Percentiles rank a stretch among this genome's conserved stretches.
Evolutionary conservation across 1,284 basidiomycete genomes (phyloP).

Genomic region (Malassezia caprae): DNA sequence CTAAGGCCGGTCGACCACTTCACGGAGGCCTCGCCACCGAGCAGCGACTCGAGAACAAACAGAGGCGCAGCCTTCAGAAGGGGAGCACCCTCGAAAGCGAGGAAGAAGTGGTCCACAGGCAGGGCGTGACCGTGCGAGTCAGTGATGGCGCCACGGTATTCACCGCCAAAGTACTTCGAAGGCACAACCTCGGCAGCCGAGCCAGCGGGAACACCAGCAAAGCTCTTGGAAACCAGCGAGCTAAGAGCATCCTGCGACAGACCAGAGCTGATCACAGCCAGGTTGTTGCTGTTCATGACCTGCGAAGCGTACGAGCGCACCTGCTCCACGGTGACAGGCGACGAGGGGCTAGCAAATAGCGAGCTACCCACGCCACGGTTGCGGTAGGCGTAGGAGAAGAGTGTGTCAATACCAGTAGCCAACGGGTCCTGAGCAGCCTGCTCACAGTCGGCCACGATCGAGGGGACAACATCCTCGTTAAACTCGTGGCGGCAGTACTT

Average conservation of each 20-base stretch:
- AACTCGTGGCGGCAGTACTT: conserved; percentile 42
- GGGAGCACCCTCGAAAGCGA: conserved; percentile 41
- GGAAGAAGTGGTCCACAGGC: conserved; percentile 39
- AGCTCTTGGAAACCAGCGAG: conserved; percentile 31
- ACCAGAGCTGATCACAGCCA: conserved; percentile 42
- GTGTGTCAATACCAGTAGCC: conserved; percentile 34
- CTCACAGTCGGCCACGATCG: conserved; percentile 33
- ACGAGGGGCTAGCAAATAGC: conserved; percentile 39
- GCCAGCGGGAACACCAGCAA: conserved; percentile 25
- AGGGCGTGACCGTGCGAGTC: conserved; percentile 34
- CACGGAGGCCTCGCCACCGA: conserved; percentile 40
- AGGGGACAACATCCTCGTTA: conserved; percentile 43
- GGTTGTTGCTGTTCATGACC: conserved; percentile 22
- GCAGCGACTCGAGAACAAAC: conserved; percentile 38
- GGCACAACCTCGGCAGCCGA: conserved; percentile 20
- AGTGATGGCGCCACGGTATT: conserved; percentile 35
- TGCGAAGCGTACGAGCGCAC: conserved; percentile 37
- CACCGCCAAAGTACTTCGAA: conserved; percentile 47
- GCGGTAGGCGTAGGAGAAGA: conserved; percentile 45
- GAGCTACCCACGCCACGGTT: conserved; percentile 40
- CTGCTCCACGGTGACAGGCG: conserved; percentile 33
- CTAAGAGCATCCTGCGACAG: conserved; percentile 29
- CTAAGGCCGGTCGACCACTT: conserved; percentile 43
- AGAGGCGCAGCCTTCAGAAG: conserved; percentile 30
- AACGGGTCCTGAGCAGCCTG: conserved; percentile 30